A percentile compares a stretch with the other conserved stretches of the same genome.
phyloP scores from a whole-genome alignment of 2,329 filamentous ascomycete genomes.

The Blastomyces gilchristii region DNA sequence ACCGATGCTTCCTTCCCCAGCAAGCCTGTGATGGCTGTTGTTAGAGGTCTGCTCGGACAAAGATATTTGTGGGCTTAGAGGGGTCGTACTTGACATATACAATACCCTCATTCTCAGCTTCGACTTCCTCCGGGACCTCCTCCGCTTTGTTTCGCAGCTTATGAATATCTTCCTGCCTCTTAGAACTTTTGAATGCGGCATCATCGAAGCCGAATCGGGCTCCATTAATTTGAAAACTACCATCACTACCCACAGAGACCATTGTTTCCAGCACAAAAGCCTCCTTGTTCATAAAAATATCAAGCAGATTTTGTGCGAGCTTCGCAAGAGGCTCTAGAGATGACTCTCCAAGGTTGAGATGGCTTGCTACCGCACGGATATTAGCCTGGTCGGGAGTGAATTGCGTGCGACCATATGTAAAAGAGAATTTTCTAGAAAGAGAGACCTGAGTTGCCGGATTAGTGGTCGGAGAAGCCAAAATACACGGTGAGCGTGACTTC shows the following conservation, averaged over 20 bases:
- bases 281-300: slow-evolving; percentile 54
- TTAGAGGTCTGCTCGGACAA: not conserved
- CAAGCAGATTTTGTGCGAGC: slow-evolving; percentile 46
- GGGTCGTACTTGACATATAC: slow-evolving; percentile 56
- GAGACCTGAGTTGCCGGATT: slow-evolving; percentile 35
- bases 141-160: slow-evolving; percentile 42
- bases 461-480: slow-evolving; percentile 49
- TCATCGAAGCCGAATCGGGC: slow-evolving; percentile 59
- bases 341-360: slow-evolving; percentile 45
- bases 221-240: slow-evolving; percentile 41
- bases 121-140: slow-evolving; percentile 48
- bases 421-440: slow-evolving; percentile 48
- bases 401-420: slow-evolving; percentile 46
- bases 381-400: slow-evolving; percentile 34
- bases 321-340: slow-evolving; percentile 38
- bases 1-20: slow-evolving; percentile 54
- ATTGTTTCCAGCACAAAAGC: slow-evolving; percentile 50
- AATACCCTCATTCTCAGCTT: slow-evolving; percentile 60
- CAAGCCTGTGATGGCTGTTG: slow-evolving; percentile 26
- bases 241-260: slow-evolving; percentile 34
- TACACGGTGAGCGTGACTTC: slow-evolving; percentile 50
- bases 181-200: slow-evolving; percentile 53
- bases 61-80: not conserved
- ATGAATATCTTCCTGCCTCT: slow-evolving; percentile 54
- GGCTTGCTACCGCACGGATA: slow-evolving; percentile 32